Conservation (phyloP, 2,329 filamentous ascomycete species). For the Didymella glomerata region DNA sequence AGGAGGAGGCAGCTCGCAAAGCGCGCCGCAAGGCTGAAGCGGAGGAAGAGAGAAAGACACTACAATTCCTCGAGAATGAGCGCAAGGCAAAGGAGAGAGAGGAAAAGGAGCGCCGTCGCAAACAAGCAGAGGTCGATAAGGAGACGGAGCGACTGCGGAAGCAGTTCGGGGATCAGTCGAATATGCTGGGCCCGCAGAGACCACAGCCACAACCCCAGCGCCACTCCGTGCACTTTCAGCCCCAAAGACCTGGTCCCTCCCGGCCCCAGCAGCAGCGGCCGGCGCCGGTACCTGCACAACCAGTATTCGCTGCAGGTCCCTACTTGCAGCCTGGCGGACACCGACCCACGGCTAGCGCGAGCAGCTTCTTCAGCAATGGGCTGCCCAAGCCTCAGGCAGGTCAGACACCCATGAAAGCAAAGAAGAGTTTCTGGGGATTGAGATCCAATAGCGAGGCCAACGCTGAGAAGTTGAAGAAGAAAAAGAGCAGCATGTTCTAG, state of each 20-base stretch:
- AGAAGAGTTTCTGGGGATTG: constrained; percentile 52
- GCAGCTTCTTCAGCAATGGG: constrained; percentile 49
- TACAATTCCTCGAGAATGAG: constrained; percentile 47
- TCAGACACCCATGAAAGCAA: constrained; percentile 36
- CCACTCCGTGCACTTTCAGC: constrained; percentile 34
- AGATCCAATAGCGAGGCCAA: constrained; percentile 43
- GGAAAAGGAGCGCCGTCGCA: constrained; percentile 67
- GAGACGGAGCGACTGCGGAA: constrained; percentile 79
- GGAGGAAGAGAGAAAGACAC: constrained; percentile 56
- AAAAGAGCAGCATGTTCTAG: constrained; percentile 56
- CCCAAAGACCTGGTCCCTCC: constrained; percentile 23
- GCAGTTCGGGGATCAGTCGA: constrained; percentile 66
- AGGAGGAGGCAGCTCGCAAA: constrained; percentile 54
- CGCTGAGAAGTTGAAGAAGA: constrained; percentile 52
- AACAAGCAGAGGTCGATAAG: constrained; percentile 66
- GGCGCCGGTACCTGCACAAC: constrained; percentile 30
- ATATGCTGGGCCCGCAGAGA: constrained; percentile 32
- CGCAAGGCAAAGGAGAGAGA: constrained; percentile 69
- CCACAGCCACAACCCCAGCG: constrained; percentile 34
- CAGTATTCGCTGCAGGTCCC: constrained; percentile 31
- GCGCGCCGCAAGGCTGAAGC: constrained; percentile 68
- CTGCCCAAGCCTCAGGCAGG: constrained; percentile 32
- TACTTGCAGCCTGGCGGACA: constrained; percentile 43
- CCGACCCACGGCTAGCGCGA: constrained; percentile 43
- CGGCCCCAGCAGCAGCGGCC: constrained; percentile 29